A percentile compares a stretch with the other conserved stretches of the same genome.
phyloP scores from a whole-genome alignment of 352 stramenopile species.

The Globisporangium middletonii region DNA sequence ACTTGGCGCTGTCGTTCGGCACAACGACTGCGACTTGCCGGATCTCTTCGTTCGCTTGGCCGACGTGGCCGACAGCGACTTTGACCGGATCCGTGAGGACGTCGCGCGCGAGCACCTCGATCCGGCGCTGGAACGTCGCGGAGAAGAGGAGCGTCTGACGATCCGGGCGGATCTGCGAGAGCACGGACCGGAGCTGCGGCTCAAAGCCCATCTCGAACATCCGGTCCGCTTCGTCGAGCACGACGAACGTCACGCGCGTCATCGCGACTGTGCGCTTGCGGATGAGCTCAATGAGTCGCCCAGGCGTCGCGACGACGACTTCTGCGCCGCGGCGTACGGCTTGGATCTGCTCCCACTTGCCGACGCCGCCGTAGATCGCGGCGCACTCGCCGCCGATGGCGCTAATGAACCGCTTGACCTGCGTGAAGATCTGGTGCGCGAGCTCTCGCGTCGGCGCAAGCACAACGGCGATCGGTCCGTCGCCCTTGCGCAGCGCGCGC shows the following conservation, averaged over 20 bases:
- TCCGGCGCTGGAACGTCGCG: constrained; percentile 71
- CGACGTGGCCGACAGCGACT: constrained; percentile 68
- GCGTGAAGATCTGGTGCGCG: constrained; percentile 78
- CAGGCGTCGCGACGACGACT: constrained; percentile 75
- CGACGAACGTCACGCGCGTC: constrained; percentile 78
- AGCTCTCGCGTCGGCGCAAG: constrained; percentile 77
- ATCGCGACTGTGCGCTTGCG: constrained; percentile 62
- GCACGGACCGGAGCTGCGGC: constrained; percentile 70
- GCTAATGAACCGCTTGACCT: constrained; percentile 79
- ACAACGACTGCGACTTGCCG: constrained; percentile 76
- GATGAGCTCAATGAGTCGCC: constrained; percentile 81
- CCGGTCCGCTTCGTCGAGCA: constrained; percentile 83
- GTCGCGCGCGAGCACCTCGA: constrained; percentile 70
- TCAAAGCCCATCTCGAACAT: constrained; percentile 91
- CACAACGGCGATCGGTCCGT: constrained; percentile 78
- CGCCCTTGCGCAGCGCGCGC: constrained; percentile 55
- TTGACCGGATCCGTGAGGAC: constrained; percentile 80
- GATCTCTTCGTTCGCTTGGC: constrained; percentile 90
- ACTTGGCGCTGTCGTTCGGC: constrained; percentile 69
- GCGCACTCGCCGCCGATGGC: constrained; percentile 67
- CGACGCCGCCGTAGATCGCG: constrained; percentile 73
- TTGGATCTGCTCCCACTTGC: constrained; percentile 83
- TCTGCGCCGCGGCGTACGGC: constrained; percentile 64
- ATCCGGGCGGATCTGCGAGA: constrained; percentile 80
- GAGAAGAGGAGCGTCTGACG: constrained; percentile 87